Evolutionary conservation across 257 asterid genomes (phyloP), one percentile per base, ranked within the genome.

Genomic region (Verbascum thapsus): DNA sequence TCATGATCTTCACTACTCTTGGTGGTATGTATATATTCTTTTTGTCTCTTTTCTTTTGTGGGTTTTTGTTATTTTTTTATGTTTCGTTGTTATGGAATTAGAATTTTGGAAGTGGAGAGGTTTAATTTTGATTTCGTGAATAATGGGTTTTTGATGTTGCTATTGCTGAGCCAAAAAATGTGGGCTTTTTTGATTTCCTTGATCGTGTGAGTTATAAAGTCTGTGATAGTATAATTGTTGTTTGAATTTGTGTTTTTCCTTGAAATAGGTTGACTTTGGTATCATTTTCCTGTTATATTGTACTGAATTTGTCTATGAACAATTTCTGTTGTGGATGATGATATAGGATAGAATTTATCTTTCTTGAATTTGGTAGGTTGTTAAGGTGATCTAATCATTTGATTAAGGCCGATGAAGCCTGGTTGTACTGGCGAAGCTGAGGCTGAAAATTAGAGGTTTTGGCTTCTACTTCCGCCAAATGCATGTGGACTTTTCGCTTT

Each of bases 11-110:
- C 70, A 69, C 55, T 72, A 57, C 53, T 76, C 96, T 67, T 92
- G 99, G 97, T 87, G 99, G 99, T 92, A 50, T 19, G 95, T 80
- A 18, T 61, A 45, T 48, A n/a, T 39, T 8, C n/a, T n/a, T n/a
- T n/a, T n/a, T n/a, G n/a, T n/a, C n/a, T n/a, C n/a, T n/a, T n/a
- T n/a, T n/a, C 10, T 58, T 50, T 53, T 15, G 56, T 53, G 18
- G 53, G 15, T 17, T 40, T 26, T 45, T 69, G 39, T 49, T 42
- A 0, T 37, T 39, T n/a, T n/a, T 16, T 30, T 20, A 3, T 40
- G 69, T 40, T 66, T 57, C 42, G 32, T 56, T 58, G 58, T 48
- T 5, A 16, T 42, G 51, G 37, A 26, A 34, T 47, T 19, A 20
- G 39, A 53, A 58, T 63, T 7, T 43, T 35, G 41, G 26, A n/a